A percentile compares a stretch with the other conserved stretches of the same genome.
phyloP scores from a whole-genome alignment of 2,329 filamentous ascomycete genomes.

The Aspergillus vadensis region DNA sequence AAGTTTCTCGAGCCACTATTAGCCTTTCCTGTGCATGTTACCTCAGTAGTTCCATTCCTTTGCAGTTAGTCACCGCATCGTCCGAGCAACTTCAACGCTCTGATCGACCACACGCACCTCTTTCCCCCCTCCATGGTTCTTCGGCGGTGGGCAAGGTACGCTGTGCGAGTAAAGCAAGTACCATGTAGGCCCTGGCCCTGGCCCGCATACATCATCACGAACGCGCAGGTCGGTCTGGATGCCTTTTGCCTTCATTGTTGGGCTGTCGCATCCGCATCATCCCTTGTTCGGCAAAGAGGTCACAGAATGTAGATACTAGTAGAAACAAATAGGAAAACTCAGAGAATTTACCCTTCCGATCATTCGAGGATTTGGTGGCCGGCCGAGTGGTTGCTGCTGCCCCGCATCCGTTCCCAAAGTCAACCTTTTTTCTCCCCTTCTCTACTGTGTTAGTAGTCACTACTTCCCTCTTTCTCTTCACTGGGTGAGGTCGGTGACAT shows the following conservation, averaged over 20 bases:
- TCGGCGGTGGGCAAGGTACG: background rate
- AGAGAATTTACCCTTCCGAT: background rate
- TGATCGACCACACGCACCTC: background rate
- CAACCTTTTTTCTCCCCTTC: background rate
- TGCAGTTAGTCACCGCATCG: conserved; percentile 5
- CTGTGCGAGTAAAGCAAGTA: background rate
- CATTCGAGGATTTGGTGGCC: conserved; percentile 3
- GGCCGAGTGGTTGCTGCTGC: conserved; percentile 7
- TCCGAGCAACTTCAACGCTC: conserved; percentile 8
- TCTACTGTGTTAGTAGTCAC: too few species aligned
- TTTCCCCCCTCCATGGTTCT: background rate
- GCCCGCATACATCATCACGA: background rate
- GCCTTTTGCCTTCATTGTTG: conserved; percentile 5
- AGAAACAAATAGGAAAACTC: background rate
- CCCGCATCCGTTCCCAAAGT: conserved; percentile 19
- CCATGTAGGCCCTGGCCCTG: background rate
- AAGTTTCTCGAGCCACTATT: conserved; percentile 4
- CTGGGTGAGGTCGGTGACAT: conserved; percentile 9
- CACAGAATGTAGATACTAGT: background rate
- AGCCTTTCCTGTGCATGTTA: conserved; percentile 13
- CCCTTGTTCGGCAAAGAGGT: background rate
- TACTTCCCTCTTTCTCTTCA: background rate
- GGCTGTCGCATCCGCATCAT: background rate
- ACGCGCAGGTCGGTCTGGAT: background rate
- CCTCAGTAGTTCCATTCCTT: conserved; percentile 10